Conservation (phyloP, 805 yeast species). For the Metschnikowia matae region DNA sequence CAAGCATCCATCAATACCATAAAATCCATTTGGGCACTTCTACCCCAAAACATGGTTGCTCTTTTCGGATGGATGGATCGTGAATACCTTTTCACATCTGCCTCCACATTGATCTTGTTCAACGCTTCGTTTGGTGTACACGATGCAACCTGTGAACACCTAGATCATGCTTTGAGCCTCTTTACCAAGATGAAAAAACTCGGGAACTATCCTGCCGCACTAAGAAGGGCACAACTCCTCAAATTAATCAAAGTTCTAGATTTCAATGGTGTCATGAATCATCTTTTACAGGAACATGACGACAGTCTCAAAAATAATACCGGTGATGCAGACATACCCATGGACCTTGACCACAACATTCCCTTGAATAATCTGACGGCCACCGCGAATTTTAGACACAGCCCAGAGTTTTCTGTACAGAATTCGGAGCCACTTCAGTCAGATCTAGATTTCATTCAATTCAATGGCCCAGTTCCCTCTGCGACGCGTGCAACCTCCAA, state of each 20-base stretch:
- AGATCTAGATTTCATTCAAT: constrained; percentile 25
- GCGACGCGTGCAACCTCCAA: constrained; percentile 17
- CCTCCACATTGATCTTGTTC: constrained; percentile 68
- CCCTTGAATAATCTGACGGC: constrained; percentile 1
- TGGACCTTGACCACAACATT: constrained; percentile 11
- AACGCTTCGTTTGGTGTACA: constrained; percentile 81
- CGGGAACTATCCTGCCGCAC: constrained; percentile 78
- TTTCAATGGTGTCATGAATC: constrained; percentile 61
- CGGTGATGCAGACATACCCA: constrained; percentile 5
- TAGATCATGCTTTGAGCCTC: constrained; percentile 66
- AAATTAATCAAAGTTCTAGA: constrained; percentile 63
- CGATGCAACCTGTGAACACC: constrained; percentile 64
- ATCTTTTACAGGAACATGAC: constrained; percentile 53
- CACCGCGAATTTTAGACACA: constrained; percentile 8
- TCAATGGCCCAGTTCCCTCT: constrained; percentile 20
- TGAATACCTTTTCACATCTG: constrained; percentile 72
- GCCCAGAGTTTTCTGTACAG: constrained; percentile 10
- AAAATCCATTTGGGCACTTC: constrained; percentile 66
- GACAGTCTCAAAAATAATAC: constrained; percentile 30
- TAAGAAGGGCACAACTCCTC: constrained; percentile 66
- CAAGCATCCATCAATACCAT: constrained; percentile 78
- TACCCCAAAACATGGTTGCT: constrained; percentile 80
- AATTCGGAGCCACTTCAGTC: constrained; percentile 19
- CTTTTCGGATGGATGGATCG: constrained; percentile 85
- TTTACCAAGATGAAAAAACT: constrained; percentile 72